Conservation (phyloP, 371 early-diverging fungal genomes). For the Capniomyces stellatus region DNA sequence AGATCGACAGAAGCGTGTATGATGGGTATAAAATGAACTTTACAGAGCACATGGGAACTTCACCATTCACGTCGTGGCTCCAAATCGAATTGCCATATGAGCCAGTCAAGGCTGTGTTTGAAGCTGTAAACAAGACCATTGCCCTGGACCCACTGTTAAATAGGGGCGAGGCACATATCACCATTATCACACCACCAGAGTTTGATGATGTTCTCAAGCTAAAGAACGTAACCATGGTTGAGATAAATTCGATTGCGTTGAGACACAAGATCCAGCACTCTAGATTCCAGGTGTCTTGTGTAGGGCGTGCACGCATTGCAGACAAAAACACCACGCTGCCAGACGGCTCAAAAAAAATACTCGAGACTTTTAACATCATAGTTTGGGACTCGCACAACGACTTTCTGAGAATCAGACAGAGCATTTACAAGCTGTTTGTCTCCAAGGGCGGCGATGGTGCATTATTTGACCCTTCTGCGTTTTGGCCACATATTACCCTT, state of each 20-base stretch:
- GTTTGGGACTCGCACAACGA: slow-evolving; percentile 14
- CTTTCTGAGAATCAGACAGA: slow-evolving; percentile 11
- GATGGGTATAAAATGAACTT: too few relatives aligned
- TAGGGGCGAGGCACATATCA: slow-evolving; percentile 57
- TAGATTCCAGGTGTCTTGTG: slow-evolving; percentile 34
- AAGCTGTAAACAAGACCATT: neutral
- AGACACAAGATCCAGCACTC: slow-evolving; percentile 32
- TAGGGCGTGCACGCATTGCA: slow-evolving; percentile 35
- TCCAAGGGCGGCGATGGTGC: slow-evolving; percentile 22
- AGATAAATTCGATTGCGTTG: slow-evolving; percentile 40
- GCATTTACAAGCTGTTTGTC: slow-evolving; percentile 5
- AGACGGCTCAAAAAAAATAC: slow-evolving; percentile 1
- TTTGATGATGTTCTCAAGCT: slow-evolving; percentile 31
- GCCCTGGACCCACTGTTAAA: neutral
- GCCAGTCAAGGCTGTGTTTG: neutral
- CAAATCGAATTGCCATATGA: too few relatives aligned
- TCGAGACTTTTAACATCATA: slow-evolving; percentile 16
- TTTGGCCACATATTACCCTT: slow-evolving; percentile 54
- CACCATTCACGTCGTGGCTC: too few relatives aligned
- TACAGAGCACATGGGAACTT: too few relatives aligned
- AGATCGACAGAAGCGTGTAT: too few relatives aligned
- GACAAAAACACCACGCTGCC: too few relatives aligned
- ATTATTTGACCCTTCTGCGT: slow-evolving; percentile 28
- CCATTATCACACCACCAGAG: slow-evolving; percentile 58
- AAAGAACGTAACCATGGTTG: slow-evolving; percentile 46